A percentile compares a stretch with the other conserved stretches of the same genome.
Evolutionary conservation across 768 basidiomycete species (phyloP).

Genomic region (Imleria badia): DNA sequence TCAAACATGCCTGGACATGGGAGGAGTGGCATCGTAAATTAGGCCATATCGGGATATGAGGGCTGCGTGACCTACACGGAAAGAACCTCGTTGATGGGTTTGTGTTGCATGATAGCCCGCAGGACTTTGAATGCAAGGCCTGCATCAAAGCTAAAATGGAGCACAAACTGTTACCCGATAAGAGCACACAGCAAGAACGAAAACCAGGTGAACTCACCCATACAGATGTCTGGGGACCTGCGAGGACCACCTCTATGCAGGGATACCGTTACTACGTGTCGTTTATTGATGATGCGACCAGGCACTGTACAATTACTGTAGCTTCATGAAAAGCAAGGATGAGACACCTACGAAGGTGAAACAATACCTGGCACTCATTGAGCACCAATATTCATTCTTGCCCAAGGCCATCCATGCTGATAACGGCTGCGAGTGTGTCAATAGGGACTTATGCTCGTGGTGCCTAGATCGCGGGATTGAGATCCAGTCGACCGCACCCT

Average conservation of each 20-base stretch:
- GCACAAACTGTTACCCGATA: neutral
- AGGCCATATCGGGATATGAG: neutral
- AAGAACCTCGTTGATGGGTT: conserved; percentile 1
- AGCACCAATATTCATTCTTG: neutral
- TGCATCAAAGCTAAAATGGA: neutral
- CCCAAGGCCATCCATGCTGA: neutral
- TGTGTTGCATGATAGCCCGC: neutral
- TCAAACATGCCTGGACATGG: neutral
- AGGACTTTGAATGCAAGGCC: neutral
- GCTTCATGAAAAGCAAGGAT: neutral
- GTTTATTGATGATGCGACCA: neutral
- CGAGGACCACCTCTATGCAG: rapidly evolving
- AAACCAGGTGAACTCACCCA: neutral
- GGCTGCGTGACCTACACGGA: neutral
- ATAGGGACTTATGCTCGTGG: neutral
- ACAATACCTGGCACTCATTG: neutral
- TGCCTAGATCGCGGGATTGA: conserved; percentile 24
- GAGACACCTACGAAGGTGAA: neutral
- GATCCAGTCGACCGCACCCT: conserved; percentile 34
- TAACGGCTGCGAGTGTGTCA: neutral
- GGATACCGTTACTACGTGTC: neutral
- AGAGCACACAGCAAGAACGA: rapidly evolving
- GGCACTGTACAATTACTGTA: neutral
- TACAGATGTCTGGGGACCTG: conserved; percentile 6
- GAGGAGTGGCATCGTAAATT: neutral